phyloP scores from a whole-genome alignment of 2,329 filamentous ascomycete genomes.

The Aplosporella prunicola region DNA sequence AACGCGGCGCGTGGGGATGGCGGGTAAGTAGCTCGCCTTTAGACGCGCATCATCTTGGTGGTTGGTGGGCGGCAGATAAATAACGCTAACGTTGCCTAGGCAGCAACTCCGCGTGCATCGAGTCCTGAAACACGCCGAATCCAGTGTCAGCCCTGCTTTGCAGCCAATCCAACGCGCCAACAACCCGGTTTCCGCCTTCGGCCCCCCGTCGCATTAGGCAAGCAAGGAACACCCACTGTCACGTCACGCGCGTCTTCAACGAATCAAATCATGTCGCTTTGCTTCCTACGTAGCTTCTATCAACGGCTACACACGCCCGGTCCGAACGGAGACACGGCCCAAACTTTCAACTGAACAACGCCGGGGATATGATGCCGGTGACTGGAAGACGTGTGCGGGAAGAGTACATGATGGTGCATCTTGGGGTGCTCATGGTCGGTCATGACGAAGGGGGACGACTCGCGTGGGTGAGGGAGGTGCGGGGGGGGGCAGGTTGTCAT shows the following conservation, averaged over 20 bases:
- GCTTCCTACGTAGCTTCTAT: slow-evolving; percentile 10
- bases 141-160: slow-evolving; percentile 5
- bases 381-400: slow-evolving; percentile 6
- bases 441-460: slow-evolving; percentile 12
- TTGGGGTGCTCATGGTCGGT: slow-evolving; percentile 10
- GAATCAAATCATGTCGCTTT: no score
- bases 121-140: slow-evolving; percentile 1
- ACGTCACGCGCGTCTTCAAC: no score
- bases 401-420: slow-evolving; percentile 12
- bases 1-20: background rate
- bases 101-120: slow-evolving; percentile 2
- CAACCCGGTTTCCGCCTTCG: slow-evolving; percentile 4
- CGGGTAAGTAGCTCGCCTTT: slow-evolving; percentile 7
- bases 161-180: no score
- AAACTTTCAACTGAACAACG: slow-evolving; percentile 7
- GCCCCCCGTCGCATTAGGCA: no score
- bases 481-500: background rate
- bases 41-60: slow-evolving; percentile 7
- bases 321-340: slow-evolving; percentile 4
- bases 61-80: background rate
- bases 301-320: slow-evolving; percentile 11
- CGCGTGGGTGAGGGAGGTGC: slow-evolving; percentile 4
- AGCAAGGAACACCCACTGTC: no score
- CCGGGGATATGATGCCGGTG: slow-evolving; percentile 12
- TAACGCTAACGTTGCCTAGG: no score